phyloP scores from a whole-genome alignment of 2,329 filamentous ascomycete species.

The Fusarium brachygibbosum region DNA sequence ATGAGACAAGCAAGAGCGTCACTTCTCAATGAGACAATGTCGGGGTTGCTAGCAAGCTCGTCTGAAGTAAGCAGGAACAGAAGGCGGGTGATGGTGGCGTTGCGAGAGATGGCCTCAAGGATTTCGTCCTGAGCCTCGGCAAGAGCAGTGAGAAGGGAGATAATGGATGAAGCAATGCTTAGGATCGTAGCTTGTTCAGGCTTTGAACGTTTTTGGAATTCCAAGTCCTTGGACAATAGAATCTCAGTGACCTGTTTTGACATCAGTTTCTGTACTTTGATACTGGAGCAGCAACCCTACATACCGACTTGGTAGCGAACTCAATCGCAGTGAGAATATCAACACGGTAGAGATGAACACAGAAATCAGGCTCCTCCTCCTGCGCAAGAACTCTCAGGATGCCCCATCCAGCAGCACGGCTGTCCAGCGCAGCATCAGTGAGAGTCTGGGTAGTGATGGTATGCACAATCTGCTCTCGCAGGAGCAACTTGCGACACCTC shows the following conservation, averaged over 20 bases:
- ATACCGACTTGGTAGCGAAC: constrained; percentile 66
- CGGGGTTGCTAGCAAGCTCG: constrained; percentile 59
- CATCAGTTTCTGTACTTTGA: constrained; percentile 11
- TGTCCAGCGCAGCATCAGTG: constrained; percentile 73
- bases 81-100: constrained; percentile 64
- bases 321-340: constrained; percentile 73
- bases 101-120: constrained; percentile 65
- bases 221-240: constrained; percentile 57
- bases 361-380: constrained; percentile 76
- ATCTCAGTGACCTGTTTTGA: constrained; percentile 59
- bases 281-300: constrained; percentile 33
- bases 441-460: constrained; percentile 74
- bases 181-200: constrained; percentile 67
- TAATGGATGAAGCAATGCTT: constrained; percentile 67
- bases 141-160: constrained; percentile 66
- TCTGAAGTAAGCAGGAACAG: constrained; percentile 67
- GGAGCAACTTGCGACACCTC: constrained; percentile 73
- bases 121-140: constrained; percentile 73
- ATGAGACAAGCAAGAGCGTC: constrained; percentile 69
- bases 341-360: constrained; percentile 72
- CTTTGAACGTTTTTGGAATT: constrained; percentile 64
- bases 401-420: constrained; percentile 75
- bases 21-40: constrained; percentile 58
- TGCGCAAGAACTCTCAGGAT: constrained; percentile 72
- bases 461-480: constrained; percentile 75